A percentile compares a stretch with the other conserved stretches of the same genome.
These are phyloP conservation scores for Candida germanica DNA, from an alignment of 805 yeast genomes.

Conservation along the genomic window DNA sequence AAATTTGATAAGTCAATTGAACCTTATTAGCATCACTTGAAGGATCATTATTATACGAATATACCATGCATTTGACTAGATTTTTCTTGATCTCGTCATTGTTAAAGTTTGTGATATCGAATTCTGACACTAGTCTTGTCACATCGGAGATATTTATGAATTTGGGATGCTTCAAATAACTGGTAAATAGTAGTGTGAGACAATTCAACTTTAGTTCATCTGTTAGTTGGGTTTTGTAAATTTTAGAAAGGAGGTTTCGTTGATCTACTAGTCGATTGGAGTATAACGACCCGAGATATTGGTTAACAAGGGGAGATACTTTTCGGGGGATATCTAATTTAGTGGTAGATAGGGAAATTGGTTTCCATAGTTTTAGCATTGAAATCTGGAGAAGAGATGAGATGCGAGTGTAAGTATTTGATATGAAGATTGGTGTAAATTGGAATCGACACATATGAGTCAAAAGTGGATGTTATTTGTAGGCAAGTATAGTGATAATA, in stretches of 20 bases:
- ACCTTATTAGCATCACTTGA: neutral
- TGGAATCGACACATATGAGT: too few relatives aligned
- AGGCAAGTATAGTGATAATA: too few relatives aligned
- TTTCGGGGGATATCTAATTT: neutral
- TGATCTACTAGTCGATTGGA: conserved; percentile 1
- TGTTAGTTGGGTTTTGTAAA: conserved; percentile 1
- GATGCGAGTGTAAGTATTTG: too few relatives aligned
- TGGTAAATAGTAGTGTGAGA: conserved; percentile 8
- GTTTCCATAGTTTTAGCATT: too few relatives aligned
- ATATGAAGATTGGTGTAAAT: too few relatives aligned
- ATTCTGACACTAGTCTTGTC: conserved; percentile 3
- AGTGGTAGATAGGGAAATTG: too few relatives aligned
- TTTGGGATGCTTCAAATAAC: conserved; percentile 7
- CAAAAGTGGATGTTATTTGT: too few relatives aligned
- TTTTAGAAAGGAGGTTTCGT: neutral
- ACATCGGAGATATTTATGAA: conserved; percentile 12
- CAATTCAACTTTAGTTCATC: conserved; percentile 9
- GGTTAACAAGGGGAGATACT: neutral
- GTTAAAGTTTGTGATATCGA: neutral
- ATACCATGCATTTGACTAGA: conserved; percentile 6
- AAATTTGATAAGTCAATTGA: neutral
- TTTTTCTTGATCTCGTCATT: conserved; percentile 1
- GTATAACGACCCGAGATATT: conserved; percentile 3
- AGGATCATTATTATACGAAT: conserved; percentile 7
- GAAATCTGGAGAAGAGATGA: too few relatives aligned